Conservation (phyloP, 2,329 filamentous ascomycete genomes). For the Calonectria pseudoreteaudii region DNA sequence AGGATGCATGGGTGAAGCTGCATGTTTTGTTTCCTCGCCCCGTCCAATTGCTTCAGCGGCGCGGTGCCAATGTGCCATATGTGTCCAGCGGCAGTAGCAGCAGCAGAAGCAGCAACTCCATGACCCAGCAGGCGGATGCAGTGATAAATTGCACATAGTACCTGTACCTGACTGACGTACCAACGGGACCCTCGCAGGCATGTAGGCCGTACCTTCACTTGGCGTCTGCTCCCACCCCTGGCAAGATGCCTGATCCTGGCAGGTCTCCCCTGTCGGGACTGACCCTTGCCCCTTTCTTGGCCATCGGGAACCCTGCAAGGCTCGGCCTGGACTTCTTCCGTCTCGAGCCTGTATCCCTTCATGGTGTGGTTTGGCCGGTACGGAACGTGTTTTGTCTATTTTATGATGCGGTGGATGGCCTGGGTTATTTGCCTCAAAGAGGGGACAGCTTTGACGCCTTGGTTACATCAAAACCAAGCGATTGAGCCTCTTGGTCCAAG, state of each 20-base stretch:
- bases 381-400: slow-evolving; percentile 1
- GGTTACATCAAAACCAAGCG: slow-evolving; percentile 7
- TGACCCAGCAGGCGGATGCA: neutral
- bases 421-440: slow-evolving; percentile 3
- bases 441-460: slow-evolving; percentile 2
- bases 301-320: neutral
- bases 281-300: slow-evolving; percentile 12
- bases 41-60: neutral
- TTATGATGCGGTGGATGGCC: neutral
- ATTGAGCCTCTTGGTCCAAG: slow-evolving; percentile 6
- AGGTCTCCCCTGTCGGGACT: neutral
- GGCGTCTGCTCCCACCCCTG: slow-evolving; percentile 7
- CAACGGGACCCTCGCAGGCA: neutral
- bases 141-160: neutral
- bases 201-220: neutral
- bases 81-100: neutral
- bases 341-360: slow-evolving; percentile 7
- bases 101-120: neutral
- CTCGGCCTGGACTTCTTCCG: slow-evolving; percentile 8
- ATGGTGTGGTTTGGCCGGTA: neutral
- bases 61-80: neutral
- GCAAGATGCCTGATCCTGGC: slow-evolving; percentile 3
- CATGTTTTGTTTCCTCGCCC: neutral
- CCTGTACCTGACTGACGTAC: neutral
- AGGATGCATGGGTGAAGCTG: neutral